Conservation (phyloP, 495 filamentous ascomycete species). For the Neurospora discreta region DNA sequence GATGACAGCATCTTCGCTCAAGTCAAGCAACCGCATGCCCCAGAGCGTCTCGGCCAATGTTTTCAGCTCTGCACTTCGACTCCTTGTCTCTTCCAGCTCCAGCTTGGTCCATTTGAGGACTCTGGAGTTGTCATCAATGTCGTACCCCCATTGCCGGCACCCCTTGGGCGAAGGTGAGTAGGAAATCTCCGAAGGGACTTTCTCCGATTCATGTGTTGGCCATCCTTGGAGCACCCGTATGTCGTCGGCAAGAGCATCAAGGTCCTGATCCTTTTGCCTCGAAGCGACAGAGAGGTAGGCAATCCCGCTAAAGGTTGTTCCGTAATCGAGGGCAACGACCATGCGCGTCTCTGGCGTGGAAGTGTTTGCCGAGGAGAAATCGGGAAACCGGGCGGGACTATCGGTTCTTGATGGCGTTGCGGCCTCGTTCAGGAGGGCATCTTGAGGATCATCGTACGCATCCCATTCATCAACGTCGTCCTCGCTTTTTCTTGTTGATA, state of each 20-base stretch:
- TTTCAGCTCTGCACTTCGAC: slow-evolving; percentile 8
- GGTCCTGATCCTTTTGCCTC: slow-evolving; percentile 4
- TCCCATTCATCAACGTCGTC: background rate
- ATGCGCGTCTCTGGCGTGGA: slow-evolving; percentile 10
- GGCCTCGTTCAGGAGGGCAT: background rate
- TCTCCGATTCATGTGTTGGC: slow-evolving; percentile 10
- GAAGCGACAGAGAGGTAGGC: slow-evolving; percentile 7
- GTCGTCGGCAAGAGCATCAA: slow-evolving; percentile 9
- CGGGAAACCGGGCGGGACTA: background rate
- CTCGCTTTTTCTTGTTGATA: background rate
- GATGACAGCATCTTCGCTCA: slow-evolving; percentile 7
- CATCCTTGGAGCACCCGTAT: slow-evolving; percentile 16
- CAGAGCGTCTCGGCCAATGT: slow-evolving; percentile 10
- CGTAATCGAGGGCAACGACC: slow-evolving; percentile 25
- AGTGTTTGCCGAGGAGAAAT: background rate
- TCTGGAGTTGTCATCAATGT: slow-evolving; percentile 21
- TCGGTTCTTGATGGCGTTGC: background rate
- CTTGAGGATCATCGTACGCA: background rate
- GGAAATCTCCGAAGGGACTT: slow-evolving; percentile 22
- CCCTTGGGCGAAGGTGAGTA: slow-evolving; percentile 17
- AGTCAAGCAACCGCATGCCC: slow-evolving; percentile 7
- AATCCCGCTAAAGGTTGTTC: slow-evolving; percentile 24
- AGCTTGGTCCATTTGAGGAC: slow-evolving; percentile 25
- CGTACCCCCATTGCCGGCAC: slow-evolving; percentile 21
- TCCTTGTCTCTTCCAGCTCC: slow-evolving; percentile 12